Evolutionary conservation across 257 asterid genomes (phyloP).

Genomic region (Cinchona pubescens): DNA sequence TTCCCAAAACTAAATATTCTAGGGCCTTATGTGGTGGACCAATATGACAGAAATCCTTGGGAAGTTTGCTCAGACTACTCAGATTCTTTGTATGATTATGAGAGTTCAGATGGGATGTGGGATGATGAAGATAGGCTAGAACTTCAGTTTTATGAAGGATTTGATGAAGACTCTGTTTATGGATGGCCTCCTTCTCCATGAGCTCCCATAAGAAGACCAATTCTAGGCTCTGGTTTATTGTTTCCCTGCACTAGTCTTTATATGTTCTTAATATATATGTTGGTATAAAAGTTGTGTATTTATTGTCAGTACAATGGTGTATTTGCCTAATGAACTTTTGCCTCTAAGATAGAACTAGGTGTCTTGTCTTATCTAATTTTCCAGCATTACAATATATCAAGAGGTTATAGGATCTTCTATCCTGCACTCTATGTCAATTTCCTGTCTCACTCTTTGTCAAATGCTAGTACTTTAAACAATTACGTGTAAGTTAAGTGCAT

Average conservation of each 20-base stretch:
- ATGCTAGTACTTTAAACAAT: too few species aligned
- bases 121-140: slow-evolving; percentile 38
- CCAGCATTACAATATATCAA: neutral
- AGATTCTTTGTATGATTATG: slow-evolving; percentile 36
- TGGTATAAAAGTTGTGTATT: neutral
- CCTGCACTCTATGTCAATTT: too few species aligned
- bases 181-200: slow-evolving; percentile 57
- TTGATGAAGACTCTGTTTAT: slow-evolving; percentile 28
- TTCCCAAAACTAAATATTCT: slow-evolving; percentile 36
- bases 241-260: neutral
- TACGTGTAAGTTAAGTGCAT: too few species aligned
- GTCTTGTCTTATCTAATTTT: neutral
- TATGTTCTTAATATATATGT: too few species aligned
- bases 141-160: slow-evolving; percentile 38
- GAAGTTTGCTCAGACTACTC: slow-evolving; percentile 40
- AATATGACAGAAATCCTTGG: slow-evolving; percentile 34
- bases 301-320: neutral
- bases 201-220: neutral
- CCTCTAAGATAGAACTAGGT: neutral
- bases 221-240: too few species aligned
- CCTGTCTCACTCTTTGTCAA: too few species aligned
- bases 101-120: slow-evolving; percentile 40
- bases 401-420: too few species aligned
- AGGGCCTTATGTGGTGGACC: slow-evolving; percentile 42
- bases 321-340: neutral